Evolutionary conservation across 2,329 filamentous ascomycete species (phyloP).

Genomic region (Incumbomyces lentus): DNA sequence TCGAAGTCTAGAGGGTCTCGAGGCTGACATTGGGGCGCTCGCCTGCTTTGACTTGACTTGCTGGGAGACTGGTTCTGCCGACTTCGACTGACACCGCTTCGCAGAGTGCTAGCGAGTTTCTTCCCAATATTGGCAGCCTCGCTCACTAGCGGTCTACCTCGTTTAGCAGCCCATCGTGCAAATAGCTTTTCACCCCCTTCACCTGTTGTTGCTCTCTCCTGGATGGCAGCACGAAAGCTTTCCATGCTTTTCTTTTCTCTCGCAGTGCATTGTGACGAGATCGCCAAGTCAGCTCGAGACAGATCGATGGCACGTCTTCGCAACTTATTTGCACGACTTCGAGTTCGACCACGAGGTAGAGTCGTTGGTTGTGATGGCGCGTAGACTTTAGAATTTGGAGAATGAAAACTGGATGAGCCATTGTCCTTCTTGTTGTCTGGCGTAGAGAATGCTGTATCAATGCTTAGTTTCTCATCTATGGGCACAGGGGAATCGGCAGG

Average conservation of each 20-base stretch:
- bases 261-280: constrained; percentile 2
- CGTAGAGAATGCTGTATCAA: neutral
- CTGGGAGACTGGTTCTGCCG: neutral
- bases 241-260: constrained; percentile 6
- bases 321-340: constrained; percentile 2
- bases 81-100: neutral
- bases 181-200: neutral
- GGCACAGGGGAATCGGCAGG: neutral
- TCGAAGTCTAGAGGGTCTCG: neutral
- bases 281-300: constrained; percentile 3
- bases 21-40: neutral
- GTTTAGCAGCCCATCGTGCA: neutral
- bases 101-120: neutral
- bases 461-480: neutral
- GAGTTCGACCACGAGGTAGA: neutral
- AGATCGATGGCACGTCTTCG: constrained; percentile 5
- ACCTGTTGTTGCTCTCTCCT: neutral
- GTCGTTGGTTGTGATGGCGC: neutral
- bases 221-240: constrained; percentile 2
- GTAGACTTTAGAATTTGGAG: neutral
- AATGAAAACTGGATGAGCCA: no score
- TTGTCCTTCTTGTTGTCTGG: neutral
- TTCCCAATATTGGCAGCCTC: neutral
- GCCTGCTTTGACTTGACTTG: neutral
- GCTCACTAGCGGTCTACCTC: neutral